A percentile compares a stretch with the other conserved stretches of the same genome.
Conservation (phyloP, 1,284 basidiomycete genomes). For the Apiotrichum brassicae region DNA sequence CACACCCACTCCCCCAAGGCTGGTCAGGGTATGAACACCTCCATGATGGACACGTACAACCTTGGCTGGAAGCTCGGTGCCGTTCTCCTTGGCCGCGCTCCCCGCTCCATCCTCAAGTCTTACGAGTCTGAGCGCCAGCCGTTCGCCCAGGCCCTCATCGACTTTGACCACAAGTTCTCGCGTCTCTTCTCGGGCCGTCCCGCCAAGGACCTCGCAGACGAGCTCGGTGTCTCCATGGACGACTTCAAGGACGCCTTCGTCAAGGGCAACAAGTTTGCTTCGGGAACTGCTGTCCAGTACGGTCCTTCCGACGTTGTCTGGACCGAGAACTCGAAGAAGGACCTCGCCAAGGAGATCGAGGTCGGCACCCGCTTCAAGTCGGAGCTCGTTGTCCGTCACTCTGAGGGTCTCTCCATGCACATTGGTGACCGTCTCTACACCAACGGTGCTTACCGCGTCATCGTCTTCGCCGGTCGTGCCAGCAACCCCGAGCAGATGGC, state of each 20-base stretch:
- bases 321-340: slow-evolving; percentile 4
- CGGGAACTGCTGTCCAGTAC: slow-evolving; percentile 18
- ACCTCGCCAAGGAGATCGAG: slow-evolving; percentile 11
- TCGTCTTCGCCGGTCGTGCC: slow-evolving; percentile 30
- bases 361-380: slow-evolving; percentile 18
- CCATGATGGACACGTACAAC: slow-evolving; percentile 34
- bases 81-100: slow-evolving; percentile 45
- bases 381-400: slow-evolving; percentile 12
- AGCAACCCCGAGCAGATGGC: slow-evolving; percentile 14
- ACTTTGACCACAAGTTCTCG: slow-evolving; percentile 35
- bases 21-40: slow-evolving; percentile 41
- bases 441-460: slow-evolving; percentile 26
- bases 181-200: slow-evolving; percentile 28
- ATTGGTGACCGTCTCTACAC: slow-evolving; percentile 27
- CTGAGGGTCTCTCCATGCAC: slow-evolving; percentile 14
- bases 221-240: slow-evolving; percentile 18
- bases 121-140: slow-evolving; percentile 49
- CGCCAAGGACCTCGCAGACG: slow-evolving; percentile 17
- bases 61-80: slow-evolving; percentile 53
- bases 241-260: slow-evolving; percentile 19
- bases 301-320: slow-evolving; percentile 6
- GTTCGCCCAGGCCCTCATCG: slow-evolving; percentile 32
- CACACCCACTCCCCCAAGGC: slow-evolving; percentile 39
- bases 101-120: slow-evolving; percentile 45
- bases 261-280: slow-evolving; percentile 15